Evolutionary conservation across 2,329 filamentous ascomycete species (phyloP).

Genomic region (Colletotrichum sp.): DNA sequence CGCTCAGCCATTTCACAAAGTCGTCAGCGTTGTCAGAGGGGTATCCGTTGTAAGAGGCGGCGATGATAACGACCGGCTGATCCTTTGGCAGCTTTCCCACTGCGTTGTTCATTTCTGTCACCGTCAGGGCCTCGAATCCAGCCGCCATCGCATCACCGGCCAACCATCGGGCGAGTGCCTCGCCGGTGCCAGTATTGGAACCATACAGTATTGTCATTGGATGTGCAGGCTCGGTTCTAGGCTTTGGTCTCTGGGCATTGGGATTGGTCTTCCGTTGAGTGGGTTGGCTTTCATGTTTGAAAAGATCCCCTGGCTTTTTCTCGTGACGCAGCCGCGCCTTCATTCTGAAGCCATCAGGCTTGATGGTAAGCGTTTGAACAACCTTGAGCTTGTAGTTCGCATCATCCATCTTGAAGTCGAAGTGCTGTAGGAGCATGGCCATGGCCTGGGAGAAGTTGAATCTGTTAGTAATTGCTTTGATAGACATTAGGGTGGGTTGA

Average conservation of each 20-base stretch:
- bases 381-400: slow-evolving; percentile 62
- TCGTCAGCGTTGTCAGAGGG: slow-evolving; percentile 74
- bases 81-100: slow-evolving; percentile 63
- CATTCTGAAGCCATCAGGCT: slow-evolving; percentile 69
- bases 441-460: slow-evolving; percentile 37
- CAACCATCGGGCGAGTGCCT: slow-evolving; percentile 68
- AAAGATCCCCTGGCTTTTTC: slow-evolving; percentile 26
- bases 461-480: background rate
- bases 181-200: slow-evolving; percentile 77
- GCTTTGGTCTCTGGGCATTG: background rate
- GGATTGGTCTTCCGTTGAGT: slow-evolving; percentile 25
- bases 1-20: slow-evolving; percentile 72
- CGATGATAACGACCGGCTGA: slow-evolving; percentile 69
- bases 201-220: slow-evolving; percentile 74
- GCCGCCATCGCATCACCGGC: slow-evolving; percentile 62
- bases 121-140: slow-evolving; percentile 60
- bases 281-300: slow-evolving; percentile 33
- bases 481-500: background rate
- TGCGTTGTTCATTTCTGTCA: slow-evolving; percentile 66
- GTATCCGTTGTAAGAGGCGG: slow-evolving; percentile 76
- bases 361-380: slow-evolving; percentile 64
- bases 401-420: slow-evolving; percentile 66
- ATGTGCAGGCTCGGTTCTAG: slow-evolving; percentile 9
- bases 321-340: slow-evolving; percentile 57
- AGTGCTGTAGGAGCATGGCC: slow-evolving; percentile 72